phyloP scores from a whole-genome alignment of 2,329 filamentous ascomycete genomes.

The Reticulascus tulasneorum region DNA sequence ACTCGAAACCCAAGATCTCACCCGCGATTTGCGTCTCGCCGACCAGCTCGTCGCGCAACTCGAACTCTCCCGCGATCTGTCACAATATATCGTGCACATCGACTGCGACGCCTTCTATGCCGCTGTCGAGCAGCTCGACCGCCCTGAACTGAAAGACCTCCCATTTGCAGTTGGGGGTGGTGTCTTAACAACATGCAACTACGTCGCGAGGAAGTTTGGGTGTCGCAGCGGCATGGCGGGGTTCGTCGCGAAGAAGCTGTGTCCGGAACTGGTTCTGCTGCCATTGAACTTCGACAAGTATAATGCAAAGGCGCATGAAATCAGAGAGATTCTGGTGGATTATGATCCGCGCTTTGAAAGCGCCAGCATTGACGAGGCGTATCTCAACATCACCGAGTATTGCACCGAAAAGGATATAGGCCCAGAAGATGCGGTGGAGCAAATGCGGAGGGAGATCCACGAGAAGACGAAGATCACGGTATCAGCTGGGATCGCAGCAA shows the following conservation, averaged over 20 bases:
- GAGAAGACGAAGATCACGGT: slow-evolving; percentile 79
- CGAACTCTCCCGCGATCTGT: slow-evolving; percentile 74
- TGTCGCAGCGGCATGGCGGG: slow-evolving; percentile 93
- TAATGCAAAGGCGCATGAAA: slow-evolving; percentile 80
- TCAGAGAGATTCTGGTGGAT: slow-evolving; percentile 74
- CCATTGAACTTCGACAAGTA: slow-evolving; percentile 91
- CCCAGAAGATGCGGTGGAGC: slow-evolving; percentile 69
- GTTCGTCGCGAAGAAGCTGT: slow-evolving; percentile 92
- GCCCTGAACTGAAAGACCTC: slow-evolving; percentile 77
- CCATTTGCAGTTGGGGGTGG: slow-evolving; percentile 85
- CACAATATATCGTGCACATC: slow-evolving; percentile 82
- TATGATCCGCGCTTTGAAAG: slow-evolving; percentile 92
- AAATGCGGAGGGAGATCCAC: slow-evolving; percentile 73
- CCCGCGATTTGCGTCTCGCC: slow-evolving; percentile 67
- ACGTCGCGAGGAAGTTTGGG: slow-evolving; percentile 83
- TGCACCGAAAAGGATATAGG: slow-evolving; percentile 64
- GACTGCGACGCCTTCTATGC: slow-evolving; percentile 99
- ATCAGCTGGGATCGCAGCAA: slow-evolving; percentile 90
- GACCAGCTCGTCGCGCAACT: slow-evolving; percentile 79
- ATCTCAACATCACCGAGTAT: slow-evolving; percentile 89
- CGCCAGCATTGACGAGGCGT: slow-evolving; percentile 93
- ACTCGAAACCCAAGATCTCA: slow-evolving; percentile 72
- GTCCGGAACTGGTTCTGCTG: slow-evolving; percentile 77
- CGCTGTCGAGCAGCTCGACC: slow-evolving; percentile 80
- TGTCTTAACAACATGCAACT: slow-evolving; percentile 71